Evolutionary conservation across 345 rosid species (phyloP).

Genomic region (Gossypium thurberi): DNA sequence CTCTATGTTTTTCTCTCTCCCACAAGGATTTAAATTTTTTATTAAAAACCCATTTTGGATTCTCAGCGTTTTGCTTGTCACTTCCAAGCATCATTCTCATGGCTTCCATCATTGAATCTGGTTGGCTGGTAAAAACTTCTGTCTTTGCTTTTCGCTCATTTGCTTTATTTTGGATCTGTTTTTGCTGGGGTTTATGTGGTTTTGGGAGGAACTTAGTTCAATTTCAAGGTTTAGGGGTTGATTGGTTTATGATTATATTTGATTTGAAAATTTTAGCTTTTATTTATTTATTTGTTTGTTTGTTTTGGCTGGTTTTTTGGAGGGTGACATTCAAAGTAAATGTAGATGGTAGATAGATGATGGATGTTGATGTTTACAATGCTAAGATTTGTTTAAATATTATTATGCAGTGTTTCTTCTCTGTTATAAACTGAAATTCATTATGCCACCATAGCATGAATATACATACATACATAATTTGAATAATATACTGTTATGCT

Average conservation of each 20-base stretch:
- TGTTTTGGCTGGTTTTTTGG: background rate
- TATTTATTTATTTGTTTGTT: too few relatives aligned
- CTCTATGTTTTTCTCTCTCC: background rate
- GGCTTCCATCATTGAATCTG: slow-evolving; percentile 67
- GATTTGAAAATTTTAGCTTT: background rate
- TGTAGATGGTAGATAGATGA: background rate
- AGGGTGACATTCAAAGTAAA: background rate
- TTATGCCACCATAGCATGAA: background rate
- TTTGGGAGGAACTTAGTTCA: background rate
- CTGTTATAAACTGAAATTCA: background rate
- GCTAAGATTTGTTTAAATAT: slow-evolving; percentile 1
- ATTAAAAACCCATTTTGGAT: background rate
- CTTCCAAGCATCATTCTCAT: slow-evolving; percentile 26
- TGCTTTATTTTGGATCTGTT: slow-evolving; percentile 9
- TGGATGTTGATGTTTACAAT: background rate
- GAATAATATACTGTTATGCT: background rate
- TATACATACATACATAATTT: too few relatives aligned
- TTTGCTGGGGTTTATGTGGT: background rate
- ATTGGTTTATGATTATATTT: background rate
- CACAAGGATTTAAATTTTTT: background rate
- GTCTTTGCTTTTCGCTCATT: background rate
- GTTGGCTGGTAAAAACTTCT: slow-evolving; percentile 61
- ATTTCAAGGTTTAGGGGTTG: background rate
- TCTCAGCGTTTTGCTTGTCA: background rate
- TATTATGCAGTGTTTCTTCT: background rate